Base-by-base conservation (phyloP, 129 eudicot species). In the Chrysanthemum seticuspe region DNA sequence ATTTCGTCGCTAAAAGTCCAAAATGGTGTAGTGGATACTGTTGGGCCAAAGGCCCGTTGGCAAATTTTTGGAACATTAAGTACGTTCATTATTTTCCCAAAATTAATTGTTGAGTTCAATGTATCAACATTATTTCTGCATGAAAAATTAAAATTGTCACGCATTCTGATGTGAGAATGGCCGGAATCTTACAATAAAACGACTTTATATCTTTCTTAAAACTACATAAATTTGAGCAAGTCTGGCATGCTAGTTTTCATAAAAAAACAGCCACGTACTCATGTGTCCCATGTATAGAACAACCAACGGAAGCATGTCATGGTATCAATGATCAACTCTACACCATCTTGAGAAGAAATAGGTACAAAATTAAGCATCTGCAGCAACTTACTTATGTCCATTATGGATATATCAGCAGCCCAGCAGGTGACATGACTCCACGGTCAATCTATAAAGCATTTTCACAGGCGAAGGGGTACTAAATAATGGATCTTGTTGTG, bases 391-490 rank as follows among this genome's bases (percentile, higher is more conserved):
- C 72, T 78, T 65, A 90, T 87, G 55, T 93, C 96, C 98, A n/a
- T n/a, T n/a, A n/a, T n/a, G n/a, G n/a, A n/a, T n/a, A n/a, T n/a
- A n/a, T n/a, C n/a, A 97, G 90, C 68, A 90, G 90, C 65, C 90
- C 97, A 21, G 95, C 65, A 2, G 98, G 98, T 31, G 97, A 93
- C 69, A 86, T 87, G 27, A 93, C 96, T 36, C 97, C 96, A 2
- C 98, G 97, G 65, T 93, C 92, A 49, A 93, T 88, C 97, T 93
- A 66, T n/a, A 74, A 70, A 12, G 49, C n/a, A 6, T 76, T 29
- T 8, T 50, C 8, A 68, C 49, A 59, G 4, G 13, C 44, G 49
- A 70, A 61, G 14, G 48, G 4, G 25, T 21, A 61, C 65, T 53
- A 70, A 40, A 54, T 3, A 10, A 6, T 51, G 63, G 13, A 21